phyloP scores from a whole-genome alignment of 768 basidiomycete species.

The Suillus alpinus region DNA sequence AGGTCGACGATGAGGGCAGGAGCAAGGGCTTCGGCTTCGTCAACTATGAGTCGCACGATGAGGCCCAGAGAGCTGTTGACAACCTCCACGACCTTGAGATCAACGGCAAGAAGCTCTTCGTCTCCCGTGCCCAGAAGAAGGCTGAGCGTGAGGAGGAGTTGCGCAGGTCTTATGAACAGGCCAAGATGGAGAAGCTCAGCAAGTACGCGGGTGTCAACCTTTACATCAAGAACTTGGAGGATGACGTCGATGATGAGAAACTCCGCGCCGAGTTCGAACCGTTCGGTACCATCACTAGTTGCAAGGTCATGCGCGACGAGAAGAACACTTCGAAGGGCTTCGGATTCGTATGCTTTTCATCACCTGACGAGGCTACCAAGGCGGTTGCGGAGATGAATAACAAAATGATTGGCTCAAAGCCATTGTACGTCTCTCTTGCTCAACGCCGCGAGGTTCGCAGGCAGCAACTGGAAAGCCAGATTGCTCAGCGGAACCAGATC shows the following conservation, averaged over 20 bases:
- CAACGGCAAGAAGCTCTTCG: conserved; percentile 89
- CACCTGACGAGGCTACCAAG: conserved; percentile 98
- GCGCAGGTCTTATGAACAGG: conserved; percentile 88
- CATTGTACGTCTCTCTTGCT: conserved; percentile 96
- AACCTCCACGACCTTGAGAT: conserved; percentile 81
- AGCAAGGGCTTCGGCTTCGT: conserved; percentile 99
- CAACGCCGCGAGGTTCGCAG: conserved; percentile 97
- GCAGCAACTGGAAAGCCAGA: conserved; percentile 98
- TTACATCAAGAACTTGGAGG: conserved; percentile 99
- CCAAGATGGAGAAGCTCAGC: conserved; percentile 95
- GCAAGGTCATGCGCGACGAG: conserved; percentile 99
- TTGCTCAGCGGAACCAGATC: conserved; percentile 96
- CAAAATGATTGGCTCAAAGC: conserved; percentile 99
- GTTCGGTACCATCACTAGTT: conserved; percentile 95
- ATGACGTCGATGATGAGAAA: conserved; percentile 96
- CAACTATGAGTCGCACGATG: conserved; percentile 92
- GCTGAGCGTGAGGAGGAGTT: conserved; percentile 97
- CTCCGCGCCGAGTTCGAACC: conserved; percentile 95
- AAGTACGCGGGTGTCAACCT: conserved; percentile 99
- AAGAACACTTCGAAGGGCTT: conserved; percentile 93
- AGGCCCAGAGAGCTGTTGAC: conserved; percentile 88
- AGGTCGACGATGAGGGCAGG: conserved; percentile 82
- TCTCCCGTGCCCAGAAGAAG: conserved; percentile 97
- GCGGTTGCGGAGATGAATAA: conserved; percentile 99
- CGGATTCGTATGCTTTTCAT: conserved; percentile 98